Percentiles rank a stretch among this genome's conserved stretches.
These are phyloP conservation scores for Penicillium sp. DNA, from an alignment of 2,329 filamentous ascomycete species.

Conservation along the genomic window DNA sequence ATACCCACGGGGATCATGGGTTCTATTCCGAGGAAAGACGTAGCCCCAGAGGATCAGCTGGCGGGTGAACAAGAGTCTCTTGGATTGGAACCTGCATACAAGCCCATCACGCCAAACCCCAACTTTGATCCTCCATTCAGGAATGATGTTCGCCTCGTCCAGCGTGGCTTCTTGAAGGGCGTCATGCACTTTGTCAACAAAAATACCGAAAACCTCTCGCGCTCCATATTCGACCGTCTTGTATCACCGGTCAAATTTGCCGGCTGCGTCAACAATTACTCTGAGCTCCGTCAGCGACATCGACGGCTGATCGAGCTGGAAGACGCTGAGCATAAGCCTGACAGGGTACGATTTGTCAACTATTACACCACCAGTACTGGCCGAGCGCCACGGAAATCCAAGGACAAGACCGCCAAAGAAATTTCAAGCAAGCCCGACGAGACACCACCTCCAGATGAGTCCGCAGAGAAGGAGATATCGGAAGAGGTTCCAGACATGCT, in stretches of 20 bases:
- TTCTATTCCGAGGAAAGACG: conserved; percentile 57
- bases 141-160: conserved; percentile 71
- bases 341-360: conserved; percentile 72
- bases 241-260: conserved; percentile 83
- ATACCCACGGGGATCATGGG: conserved; percentile 79
- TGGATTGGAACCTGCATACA: conserved; percentile 21
- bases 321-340: conserved; percentile 57
- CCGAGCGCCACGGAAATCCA: conserved; percentile 38
- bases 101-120: conserved; percentile 45
- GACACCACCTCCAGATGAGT: not conserved
- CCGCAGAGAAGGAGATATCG: not conserved
- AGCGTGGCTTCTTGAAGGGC: conserved; percentile 64
- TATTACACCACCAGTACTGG: conserved; percentile 89
- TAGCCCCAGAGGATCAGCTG: conserved; percentile 18
- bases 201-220: conserved; percentile 70
- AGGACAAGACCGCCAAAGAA: conserved; percentile 29
- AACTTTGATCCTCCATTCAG: conserved; percentile 74
- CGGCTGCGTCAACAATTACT: conserved; percentile 74
- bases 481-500: not conserved
- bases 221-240: conserved; percentile 72
- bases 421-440: not conserved
- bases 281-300: conserved; percentile 70
- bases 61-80: conserved; percentile 21
- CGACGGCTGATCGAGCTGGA: conserved; percentile 69
- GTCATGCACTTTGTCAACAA: conserved; percentile 79